Conservation (phyloP, 2,329 filamentous ascomycete species). For the Samsoniella hepiali region DNA sequence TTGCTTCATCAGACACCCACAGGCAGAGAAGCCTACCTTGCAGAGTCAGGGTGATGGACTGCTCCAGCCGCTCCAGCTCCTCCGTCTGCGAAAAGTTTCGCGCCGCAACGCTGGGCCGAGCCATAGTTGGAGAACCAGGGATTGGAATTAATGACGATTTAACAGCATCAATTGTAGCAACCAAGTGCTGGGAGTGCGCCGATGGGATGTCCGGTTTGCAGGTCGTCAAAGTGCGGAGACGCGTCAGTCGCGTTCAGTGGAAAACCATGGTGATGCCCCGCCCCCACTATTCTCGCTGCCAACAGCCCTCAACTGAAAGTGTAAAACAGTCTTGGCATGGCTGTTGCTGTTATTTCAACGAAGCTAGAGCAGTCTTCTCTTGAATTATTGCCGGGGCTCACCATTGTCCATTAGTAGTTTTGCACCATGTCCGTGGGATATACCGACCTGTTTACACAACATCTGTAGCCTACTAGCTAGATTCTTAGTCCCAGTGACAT, state of each 20-base stretch:
- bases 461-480: no score
- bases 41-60: conserved; percentile 91
- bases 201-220: not conserved
- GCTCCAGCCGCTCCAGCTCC: conserved; percentile 92
- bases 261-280: not conserved
- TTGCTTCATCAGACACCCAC: no score
- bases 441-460: no score
- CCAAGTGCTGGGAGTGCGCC: not conserved
- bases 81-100: conserved; percentile 77
- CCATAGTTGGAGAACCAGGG: conserved; percentile 38
- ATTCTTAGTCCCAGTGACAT: no score
- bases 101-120: conserved; percentile 45
- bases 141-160: not conserved
- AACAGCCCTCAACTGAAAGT: not conserved
- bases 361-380: no score
- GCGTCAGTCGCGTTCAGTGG: conserved; percentile 10
- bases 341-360: no score
- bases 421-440: no score
- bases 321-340: not conserved
- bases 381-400: no score
- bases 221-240: conserved; percentile 10
- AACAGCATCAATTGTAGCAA: not conserved
- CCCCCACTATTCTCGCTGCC: not conserved
- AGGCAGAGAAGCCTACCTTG: conserved; percentile 59
- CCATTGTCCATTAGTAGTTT: no score